phyloP scores from a whole-genome alignment of 2,329 filamentous ascomycete genomes.

The Fusarium graminum region DNA sequence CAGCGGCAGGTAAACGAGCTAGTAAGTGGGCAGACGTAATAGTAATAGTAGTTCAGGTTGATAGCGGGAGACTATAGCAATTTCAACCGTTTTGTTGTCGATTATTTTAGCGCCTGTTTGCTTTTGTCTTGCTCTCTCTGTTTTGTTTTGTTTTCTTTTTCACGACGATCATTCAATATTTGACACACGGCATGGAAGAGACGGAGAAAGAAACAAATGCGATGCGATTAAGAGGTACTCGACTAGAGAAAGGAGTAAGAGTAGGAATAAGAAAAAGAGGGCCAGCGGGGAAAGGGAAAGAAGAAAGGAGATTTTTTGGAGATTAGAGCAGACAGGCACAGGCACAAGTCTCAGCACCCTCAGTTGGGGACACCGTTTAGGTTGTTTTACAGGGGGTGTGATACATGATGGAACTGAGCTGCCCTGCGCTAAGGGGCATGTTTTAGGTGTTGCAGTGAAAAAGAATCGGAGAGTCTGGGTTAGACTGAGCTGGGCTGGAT shows the following conservation, averaged over 20 bases:
- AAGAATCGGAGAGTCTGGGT: neutral
- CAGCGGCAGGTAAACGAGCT: neutral
- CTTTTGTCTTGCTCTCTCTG: neutral
- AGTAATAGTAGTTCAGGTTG: conserved; percentile 9
- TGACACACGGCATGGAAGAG: neutral
- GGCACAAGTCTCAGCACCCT: conserved; percentile 32
- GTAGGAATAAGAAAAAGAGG: neutral
- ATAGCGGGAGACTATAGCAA: conserved; percentile 21
- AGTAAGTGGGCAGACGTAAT: conserved; percentile 33
- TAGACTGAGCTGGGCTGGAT: conserved; percentile 10
- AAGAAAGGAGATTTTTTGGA: conserved; percentile 29
- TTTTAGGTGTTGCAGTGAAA: conserved; percentile 5
- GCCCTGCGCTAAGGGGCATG: neutral
- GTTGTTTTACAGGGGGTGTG: conserved; percentile 29
- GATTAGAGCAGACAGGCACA: conserved; percentile 27
- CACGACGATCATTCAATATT: neutral
- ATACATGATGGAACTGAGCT: conserved; percentile 8
- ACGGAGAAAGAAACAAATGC: conserved; percentile 1
- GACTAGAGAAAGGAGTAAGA: neutral
- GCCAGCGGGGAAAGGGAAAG: conserved; percentile 3
- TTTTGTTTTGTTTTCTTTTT: neutral
- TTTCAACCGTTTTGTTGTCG: conserved; percentile 27
- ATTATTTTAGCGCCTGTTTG: conserved; percentile 4
- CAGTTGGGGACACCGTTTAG: neutral
- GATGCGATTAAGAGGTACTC: neutral